Evolutionary conservation across 2,329 filamentous ascomycete species (phyloP).

Genomic region (Penicillium palitans): DNA sequence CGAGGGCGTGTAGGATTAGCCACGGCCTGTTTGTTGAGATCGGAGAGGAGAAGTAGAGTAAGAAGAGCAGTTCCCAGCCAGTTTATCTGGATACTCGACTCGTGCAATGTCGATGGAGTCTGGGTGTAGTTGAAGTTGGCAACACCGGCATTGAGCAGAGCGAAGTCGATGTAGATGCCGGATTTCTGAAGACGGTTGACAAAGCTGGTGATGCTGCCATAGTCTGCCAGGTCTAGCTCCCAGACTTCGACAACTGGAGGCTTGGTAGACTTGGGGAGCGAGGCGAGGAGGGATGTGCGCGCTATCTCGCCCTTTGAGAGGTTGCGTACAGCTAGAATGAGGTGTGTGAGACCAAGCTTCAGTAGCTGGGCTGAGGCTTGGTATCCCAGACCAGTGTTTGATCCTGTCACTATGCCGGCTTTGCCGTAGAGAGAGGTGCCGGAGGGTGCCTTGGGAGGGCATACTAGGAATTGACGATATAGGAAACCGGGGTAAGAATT

Average conservation of each 20-base stretch:
- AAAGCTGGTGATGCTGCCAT: conserved; percentile 41
- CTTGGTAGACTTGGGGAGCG: conserved; percentile 27
- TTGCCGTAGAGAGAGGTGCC: conserved; percentile 38
- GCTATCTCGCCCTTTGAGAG: conserved; percentile 48
- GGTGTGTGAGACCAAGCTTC: conserved; percentile 39
- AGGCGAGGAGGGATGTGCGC: conserved; percentile 40
- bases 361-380: conserved; percentile 49
- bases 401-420: conserved; percentile 51
- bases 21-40: no score
- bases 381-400: conserved; percentile 50
- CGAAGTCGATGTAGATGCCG: conserved; percentile 32
- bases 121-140: conserved; percentile 13
- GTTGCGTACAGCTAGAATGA: conserved; percentile 50
- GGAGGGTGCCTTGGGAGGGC: conserved; percentile 33
- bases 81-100: conserved; percentile 31
- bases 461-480: conserved; percentile 43
- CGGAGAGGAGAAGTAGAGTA: no score
- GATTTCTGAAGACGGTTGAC: conserved; percentile 34
- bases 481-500: conserved; percentile 23
- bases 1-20: not conserved
- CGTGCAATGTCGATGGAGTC: conserved; percentile 7
- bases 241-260: conserved; percentile 46
- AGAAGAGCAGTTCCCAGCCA: conserved; percentile 14
- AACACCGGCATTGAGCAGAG: conserved; percentile 43
- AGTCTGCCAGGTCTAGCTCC: conserved; percentile 46